Base-by-base conservation (phyloP, 2,329 filamentous ascomycete species). In the Colletotrichum siamense region DNA sequence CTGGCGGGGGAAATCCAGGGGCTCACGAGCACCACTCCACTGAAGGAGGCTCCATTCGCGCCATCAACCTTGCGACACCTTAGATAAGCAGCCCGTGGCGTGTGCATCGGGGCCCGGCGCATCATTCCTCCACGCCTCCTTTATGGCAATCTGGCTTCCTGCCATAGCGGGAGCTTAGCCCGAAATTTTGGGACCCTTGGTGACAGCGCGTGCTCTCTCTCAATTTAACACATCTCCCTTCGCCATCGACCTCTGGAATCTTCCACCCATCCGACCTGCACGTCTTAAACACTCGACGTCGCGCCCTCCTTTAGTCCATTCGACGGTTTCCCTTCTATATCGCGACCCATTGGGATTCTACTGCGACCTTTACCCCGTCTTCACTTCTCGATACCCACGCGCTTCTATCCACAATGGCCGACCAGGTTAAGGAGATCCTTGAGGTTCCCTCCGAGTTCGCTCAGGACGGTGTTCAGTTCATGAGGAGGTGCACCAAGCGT, bases 391-490 rank as follows among this genome's bases (percentile, higher is more conserved):
- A 72, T 73, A 69, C 74, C 70, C 59, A 69, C 75, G 59, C 63
- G 62, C 75, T 62, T 71, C 66, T 71, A 70, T 62, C 49, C 84
- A 86, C 80, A 83, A 92, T 92, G 91, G 89, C 92, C 85, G 93
- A 94, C 84, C 90, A 93, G 84, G 85, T 94, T 81, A 92, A 94
- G 85, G 92, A 94, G 83, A 87, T 95, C 81, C 90, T 94, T 83
- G 93, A 95, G 79, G 89, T 92, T 83, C 92, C 92, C 80, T 88
- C 88, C 83, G 91, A 94, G 85, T 94, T 94, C 84, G 83, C 92
- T 82, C 89, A 87, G 82, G 91, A 92, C 77, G 91, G 91, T 82
- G 87, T 91, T 76, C 90, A 92, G 80, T 93, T 93, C 86, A 86
- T 92, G 83, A 89, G 89, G 85, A 86, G 89, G 81, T 92, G 91